Evolutionary conservation across 495 filamentous ascomycete species (phyloP), one percentile per base, ranked within the genome.

Genomic region (Neurospora tetrasperma): DNA sequence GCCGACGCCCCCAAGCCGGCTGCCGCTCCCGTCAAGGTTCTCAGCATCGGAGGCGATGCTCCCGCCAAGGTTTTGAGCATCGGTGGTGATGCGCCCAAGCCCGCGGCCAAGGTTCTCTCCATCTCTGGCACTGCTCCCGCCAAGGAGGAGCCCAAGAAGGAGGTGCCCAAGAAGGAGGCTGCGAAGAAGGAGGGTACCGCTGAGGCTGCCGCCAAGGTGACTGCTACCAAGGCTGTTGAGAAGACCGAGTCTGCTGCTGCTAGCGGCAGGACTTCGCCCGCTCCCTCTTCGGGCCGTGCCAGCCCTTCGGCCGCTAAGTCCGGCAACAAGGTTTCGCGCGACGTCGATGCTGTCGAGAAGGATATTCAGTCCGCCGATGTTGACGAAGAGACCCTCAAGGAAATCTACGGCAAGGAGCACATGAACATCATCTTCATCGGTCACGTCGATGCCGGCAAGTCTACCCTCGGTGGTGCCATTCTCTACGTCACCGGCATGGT

Each of bases 391-490:
- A 92, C 93, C 0, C 83, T 99, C 73, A 92, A 93, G 79, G 96
- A 98, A 82, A 93, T 99, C 54, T 98, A 98, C 81, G 96, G 96
- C 76, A 97, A 98, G 82, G 96, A 99, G 82, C 96, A 99, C 79
- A 90, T 99, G 74, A 99, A 99, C 80, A 89, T 98, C 69, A 97
- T 99, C 72, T 99, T 99, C 86, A 93, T 99, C 77, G 96, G 96
- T 70, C 96, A 98, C 85, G 96, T 98, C 73, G 96, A 99, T 82
- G 94, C 95, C 73, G 96, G 96, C 77, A 99, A 98, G 84, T 96
- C 92, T 20, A 98, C 96, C 3, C 88, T 99, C 9, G 96, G 96
- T 78, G 96, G 96, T 66, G 90, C 90, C 62, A 96, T 99, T 71
- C 85, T 98, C 4, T 97, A 96, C 78, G 89, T 88, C 72, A 98